Percentiles rank a stretch among this genome's conserved stretches.
These are phyloP conservation scores for Adiantum capillusveneris DNA, from an alignment of 75 land plant species.

Conservation along the genomic window DNA sequence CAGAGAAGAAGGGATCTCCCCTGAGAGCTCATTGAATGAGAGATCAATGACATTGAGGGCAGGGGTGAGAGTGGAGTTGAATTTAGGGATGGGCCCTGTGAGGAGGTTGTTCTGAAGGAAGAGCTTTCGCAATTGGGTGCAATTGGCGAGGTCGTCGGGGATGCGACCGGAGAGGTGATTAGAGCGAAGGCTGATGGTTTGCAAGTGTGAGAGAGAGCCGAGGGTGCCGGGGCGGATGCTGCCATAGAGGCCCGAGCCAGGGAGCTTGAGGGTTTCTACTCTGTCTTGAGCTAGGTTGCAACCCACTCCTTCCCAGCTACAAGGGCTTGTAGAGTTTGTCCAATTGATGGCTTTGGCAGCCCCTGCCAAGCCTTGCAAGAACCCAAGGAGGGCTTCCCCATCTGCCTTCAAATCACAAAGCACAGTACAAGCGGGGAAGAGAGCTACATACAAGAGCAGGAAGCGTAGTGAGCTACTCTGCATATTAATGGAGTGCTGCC, in stretches of 20 bases:
- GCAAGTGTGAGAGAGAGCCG: constrained; percentile 42
- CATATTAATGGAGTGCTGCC: too few species aligned
- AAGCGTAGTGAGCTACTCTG: too few species aligned
- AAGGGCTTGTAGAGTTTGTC: neutral
- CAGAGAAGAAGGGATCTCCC: constrained; percentile 39
- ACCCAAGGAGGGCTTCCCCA: neutral
- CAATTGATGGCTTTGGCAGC: neutral
- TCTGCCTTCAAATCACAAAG: neutral
- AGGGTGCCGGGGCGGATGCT: constrained; percentile 53
- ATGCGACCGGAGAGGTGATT: constrained; percentile 53
- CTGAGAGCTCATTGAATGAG: constrained; percentile 47
- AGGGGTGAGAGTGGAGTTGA: constrained; percentile 18
- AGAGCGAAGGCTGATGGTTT: constrained; percentile 53
- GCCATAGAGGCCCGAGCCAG: constrained; percentile 60
- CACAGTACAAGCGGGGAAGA: too few species aligned
- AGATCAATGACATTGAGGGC: constrained; percentile 43
- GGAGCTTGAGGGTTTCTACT: constrained; percentile 48
- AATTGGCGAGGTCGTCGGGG: constrained; percentile 55
- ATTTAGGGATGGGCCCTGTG: constrained; percentile 40
- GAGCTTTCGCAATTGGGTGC: constrained; percentile 36
- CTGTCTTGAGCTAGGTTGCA: constrained; percentile 22
- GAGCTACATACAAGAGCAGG: too few species aligned
- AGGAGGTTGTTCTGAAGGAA: constrained; percentile 59
- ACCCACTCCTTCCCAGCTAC: constrained; percentile 45
- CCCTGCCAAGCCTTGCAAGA: neutral